Conservation (phyloP, 2,329 filamentous ascomycete genomes). For the Gaeumannomyces sp. region DNA sequence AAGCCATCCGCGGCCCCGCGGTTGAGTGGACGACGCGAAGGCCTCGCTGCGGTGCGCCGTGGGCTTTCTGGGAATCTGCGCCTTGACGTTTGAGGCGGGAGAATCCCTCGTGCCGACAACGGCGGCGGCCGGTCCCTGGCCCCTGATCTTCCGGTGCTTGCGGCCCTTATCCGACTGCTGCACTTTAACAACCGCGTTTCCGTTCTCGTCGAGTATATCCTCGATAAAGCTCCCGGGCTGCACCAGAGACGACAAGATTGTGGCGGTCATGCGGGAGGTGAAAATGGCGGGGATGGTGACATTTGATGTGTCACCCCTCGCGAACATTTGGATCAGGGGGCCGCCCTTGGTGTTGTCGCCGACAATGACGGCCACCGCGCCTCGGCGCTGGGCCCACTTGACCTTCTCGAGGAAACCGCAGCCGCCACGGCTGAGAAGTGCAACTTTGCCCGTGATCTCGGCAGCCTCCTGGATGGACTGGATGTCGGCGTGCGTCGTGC, state of each 20-base stretch:
- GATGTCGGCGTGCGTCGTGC: slow-evolving; percentile 72
- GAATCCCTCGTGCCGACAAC: neutral
- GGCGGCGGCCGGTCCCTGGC: slow-evolving; percentile 14
- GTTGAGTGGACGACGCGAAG: slow-evolving; percentile 5
- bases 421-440: slow-evolving; percentile 82
- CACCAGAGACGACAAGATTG: slow-evolving; percentile 81
- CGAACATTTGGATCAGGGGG: slow-evolving; percentile 93
- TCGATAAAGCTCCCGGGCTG: slow-evolving; percentile 62
- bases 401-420: slow-evolving; percentile 97
- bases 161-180: slow-evolving; percentile 39
- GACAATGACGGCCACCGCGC: slow-evolving; percentile 84
- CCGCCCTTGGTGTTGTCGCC: slow-evolving; percentile 89
- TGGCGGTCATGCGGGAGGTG: slow-evolving; percentile 89
- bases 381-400: slow-evolving; percentile 90
- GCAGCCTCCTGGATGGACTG: slow-evolving; percentile 86
- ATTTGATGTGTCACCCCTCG: slow-evolving; percentile 92
- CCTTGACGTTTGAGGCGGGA: slow-evolving; percentile 7
- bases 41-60: neutral
- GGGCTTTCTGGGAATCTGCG: slow-evolving; percentile 5
- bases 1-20: slow-evolving; percentile 34
- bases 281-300: slow-evolving; percentile 92
- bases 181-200: slow-evolving; percentile 48
- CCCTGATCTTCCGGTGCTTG: slow-evolving; percentile 29
- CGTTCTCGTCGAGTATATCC: slow-evolving; percentile 53
- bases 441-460: slow-evolving; percentile 89